Percentiles rank a stretch among this genome's conserved stretches.
These are phyloP conservation scores for Carpinus fangiana DNA, from an alignment of 306 rosid genomes.

Conservation along the genomic window DNA sequence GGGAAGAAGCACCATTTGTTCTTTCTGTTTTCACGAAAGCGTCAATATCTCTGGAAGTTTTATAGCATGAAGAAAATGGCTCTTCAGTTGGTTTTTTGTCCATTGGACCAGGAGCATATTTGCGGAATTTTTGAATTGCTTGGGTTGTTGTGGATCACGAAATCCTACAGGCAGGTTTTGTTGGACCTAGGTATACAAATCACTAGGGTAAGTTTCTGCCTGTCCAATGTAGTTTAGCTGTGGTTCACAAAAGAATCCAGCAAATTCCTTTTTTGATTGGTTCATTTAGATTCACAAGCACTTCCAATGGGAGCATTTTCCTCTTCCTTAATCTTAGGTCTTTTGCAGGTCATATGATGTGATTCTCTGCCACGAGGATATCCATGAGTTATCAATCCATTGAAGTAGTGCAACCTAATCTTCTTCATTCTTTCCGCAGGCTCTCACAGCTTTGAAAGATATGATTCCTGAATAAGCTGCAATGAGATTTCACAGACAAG, in stretches of 20 bases:
- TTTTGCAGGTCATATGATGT: conserved; percentile 18
- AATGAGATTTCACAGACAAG: conserved; percentile 16
- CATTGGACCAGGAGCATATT: conserved; percentile 27
- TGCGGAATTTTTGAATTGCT: conserved; percentile 47
- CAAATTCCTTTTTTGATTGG: background rate
- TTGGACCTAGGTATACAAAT: conserved; percentile 28
- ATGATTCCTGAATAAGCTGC: conserved; percentile 23
- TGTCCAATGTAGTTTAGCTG: background rate
- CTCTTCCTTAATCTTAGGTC: background rate
- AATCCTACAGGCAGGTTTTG: conserved; percentile 31
- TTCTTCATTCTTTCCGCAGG: conserved; percentile 19
- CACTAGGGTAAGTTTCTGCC: conserved; percentile 44
- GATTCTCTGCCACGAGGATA: conserved; percentile 24
- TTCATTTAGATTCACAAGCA: conserved; percentile 21
- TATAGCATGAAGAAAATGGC: conserved; percentile 46
- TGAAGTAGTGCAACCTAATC: background rate
- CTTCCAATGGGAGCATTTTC: background rate
- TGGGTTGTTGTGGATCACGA: conserved; percentile 47
- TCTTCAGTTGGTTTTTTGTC: conserved; percentile 31
- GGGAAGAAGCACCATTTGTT: conserved; percentile 99
- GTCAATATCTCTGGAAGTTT: conserved; percentile 80
- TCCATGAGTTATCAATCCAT: conserved; percentile 14
- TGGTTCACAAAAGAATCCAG: conserved; percentile 4
- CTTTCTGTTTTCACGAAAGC: conserved; percentile 99
- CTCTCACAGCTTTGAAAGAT: conserved; percentile 21